These are phyloP conservation scores for Blastobotrys capitulatus DNA, from an alignment of 1,139 yeast genomes.

Conservation along the genomic window DNA sequence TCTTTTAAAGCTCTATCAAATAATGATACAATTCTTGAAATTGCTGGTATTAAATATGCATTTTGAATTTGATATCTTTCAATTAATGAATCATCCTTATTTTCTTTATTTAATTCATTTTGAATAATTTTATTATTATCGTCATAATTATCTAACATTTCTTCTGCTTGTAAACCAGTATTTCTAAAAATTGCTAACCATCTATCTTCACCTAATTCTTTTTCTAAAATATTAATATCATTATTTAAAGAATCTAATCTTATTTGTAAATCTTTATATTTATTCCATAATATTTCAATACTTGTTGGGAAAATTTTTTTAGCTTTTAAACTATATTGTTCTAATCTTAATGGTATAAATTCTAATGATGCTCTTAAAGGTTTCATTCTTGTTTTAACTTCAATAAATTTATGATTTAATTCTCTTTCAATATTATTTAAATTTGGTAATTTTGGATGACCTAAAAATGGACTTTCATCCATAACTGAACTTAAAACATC, in stretches of 20 bases:
- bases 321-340: slow-evolving; percentile 39
- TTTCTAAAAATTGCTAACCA: slow-evolving; percentile 41
- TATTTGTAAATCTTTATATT: slow-evolving; percentile 39
- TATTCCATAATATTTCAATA: slow-evolving; percentile 35
- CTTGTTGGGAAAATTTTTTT: slow-evolving; percentile 34
- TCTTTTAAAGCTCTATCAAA: slow-evolving; percentile 23
- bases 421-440: slow-evolving; percentile 31
- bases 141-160: slow-evolving; percentile 21
- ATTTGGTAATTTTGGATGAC: slow-evolving; percentile 24
- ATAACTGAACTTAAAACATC: slow-evolving; percentile 17
- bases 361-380: slow-evolving; percentile 59
- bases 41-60: slow-evolving; percentile 19
- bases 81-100: slow-evolving; percentile 1
- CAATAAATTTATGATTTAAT: slow-evolving; percentile 31
- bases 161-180: slow-evolving; percentile 22
- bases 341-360: slow-evolving; percentile 51
- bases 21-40: slow-evolving; percentile 18
- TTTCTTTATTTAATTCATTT: slow-evolving; percentile 11
- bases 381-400: slow-evolving; percentile 36
- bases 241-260: slow-evolving; percentile 40
- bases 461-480: slow-evolving; percentile 20
- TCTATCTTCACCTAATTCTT: slow-evolving; percentile 46
- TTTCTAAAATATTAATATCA: slow-evolving; percentile 40
- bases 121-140: slow-evolving; percentile 16
- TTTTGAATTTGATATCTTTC: slow-evolving; percentile 19